These are phyloP conservation scores for Bidens hawaiensis DNA, from an alignment of 140 eudicot genomes.

Conservation along the genomic window DNA sequence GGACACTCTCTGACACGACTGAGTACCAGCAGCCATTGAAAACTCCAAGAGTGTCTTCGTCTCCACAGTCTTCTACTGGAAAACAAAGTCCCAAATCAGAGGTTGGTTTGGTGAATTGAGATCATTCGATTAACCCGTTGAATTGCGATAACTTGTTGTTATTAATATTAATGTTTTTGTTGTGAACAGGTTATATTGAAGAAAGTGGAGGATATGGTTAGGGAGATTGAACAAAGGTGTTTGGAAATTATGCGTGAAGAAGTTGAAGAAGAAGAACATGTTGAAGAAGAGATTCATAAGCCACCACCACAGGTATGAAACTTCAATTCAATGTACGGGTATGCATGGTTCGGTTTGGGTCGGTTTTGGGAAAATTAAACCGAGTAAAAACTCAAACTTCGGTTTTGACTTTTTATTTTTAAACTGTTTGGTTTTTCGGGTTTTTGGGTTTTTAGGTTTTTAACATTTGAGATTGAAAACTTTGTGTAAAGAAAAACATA, in stretches of 20 bases:
- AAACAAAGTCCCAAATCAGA: conserved; percentile 7
- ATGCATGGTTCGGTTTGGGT: too few species aligned
- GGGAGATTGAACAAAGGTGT: conserved; percentile 12
- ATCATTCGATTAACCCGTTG: too few species aligned
- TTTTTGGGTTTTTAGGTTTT: too few species aligned
- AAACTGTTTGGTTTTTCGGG: too few species aligned
- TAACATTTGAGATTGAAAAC: too few species aligned
- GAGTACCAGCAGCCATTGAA: background rate
- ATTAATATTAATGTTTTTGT: background rate
- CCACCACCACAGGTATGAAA: background rate
- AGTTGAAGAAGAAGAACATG: background rate
- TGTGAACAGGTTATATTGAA: background rate
- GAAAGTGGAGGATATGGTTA: background rate
- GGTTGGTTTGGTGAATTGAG: background rate
- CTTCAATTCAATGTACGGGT: too few species aligned
- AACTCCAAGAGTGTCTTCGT: background rate
- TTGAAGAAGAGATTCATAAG: background rate
- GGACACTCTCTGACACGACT: background rate
- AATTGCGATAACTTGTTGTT: background rate
- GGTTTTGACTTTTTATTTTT: too few species aligned
- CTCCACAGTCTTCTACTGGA: background rate
- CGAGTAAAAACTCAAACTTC: too few species aligned
- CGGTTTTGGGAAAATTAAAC: too few species aligned
- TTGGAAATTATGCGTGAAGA: background rate
- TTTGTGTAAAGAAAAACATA: too few species aligned